Base-by-base conservation (phyloP, 108 stramenopile species). In the Nitzschia sp. region DNA sequence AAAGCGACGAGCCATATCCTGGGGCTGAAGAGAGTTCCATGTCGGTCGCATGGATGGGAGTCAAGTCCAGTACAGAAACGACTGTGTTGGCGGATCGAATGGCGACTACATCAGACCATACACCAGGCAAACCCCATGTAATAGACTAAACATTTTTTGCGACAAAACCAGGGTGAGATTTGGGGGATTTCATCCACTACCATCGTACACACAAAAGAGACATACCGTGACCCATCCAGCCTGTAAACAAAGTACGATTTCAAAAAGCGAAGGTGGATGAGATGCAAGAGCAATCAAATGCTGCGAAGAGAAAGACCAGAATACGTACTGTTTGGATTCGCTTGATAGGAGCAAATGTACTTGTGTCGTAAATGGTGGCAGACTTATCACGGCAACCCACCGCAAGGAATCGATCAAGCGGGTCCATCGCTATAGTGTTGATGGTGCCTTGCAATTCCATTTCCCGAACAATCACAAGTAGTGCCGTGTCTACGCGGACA, bases 311-410 rank as follows among this genome's bases (percentile, higher is more conserved):
- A 48, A 48, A 34, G 5, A 34, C 29, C 14, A 48, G 17, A 6
- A 17, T 17, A 48, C 46, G 14, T 48, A 48, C 46, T 11, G 77
- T 72, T 3, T 64, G 52, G 63, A 72, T 44, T 22, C 17, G 19
- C 29, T 78, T 78, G 21, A 78, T 67, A 7, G 70, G 39, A 34
- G 38, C 21, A 20, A 66, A 72, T 15, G 77, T 78, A 53, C 70
- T 66, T 25, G 70, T 67, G 59, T 78, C 77, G n/a, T 53, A 71
- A 0, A 78, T 8, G 1, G 63, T 59, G n/a, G 72, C 9, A 9
- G 66, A 63, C 29, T 67, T 71, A 41, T 71, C 70, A 10, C 77
- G 57, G 50, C 57, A 66, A 41, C 77, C 77, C 6, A 78, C 57
- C 11, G 44, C 65, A 21, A 78, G 17, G 54, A 61, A 78, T 50